phyloP scores from a whole-genome alignment of 129 eudicot species.

The Chrysanthemum seticuspe region DNA sequence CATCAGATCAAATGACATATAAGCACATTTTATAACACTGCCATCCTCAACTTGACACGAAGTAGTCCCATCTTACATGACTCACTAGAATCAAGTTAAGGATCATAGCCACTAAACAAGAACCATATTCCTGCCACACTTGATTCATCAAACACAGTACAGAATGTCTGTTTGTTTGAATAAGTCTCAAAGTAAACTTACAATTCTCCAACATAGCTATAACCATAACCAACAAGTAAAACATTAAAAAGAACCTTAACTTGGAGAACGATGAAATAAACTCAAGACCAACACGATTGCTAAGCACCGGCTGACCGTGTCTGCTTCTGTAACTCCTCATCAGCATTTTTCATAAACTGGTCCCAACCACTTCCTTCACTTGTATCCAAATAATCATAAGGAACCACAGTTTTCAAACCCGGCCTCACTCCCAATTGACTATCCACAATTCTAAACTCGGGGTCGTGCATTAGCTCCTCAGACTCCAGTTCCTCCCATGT shows the following conservation, averaged over 20 bases:
- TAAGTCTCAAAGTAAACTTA: background rate
- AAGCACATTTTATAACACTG: no score
- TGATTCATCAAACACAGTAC: no score
- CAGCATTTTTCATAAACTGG: constrained; percentile 77
- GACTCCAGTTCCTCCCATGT: constrained; percentile 76
- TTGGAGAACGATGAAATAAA: background rate
- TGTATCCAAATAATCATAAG: constrained; percentile 90
- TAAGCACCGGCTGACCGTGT: constrained; percentile 48
- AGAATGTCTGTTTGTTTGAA: no score
- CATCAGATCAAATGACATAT: no score
- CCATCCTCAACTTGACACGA: no score
- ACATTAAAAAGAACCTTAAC: background rate
- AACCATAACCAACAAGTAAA: background rate
- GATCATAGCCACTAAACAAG: no score
- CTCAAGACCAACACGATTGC: background rate
- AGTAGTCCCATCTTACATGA: no score
- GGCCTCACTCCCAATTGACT: constrained; percentile 78
- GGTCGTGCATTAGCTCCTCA: constrained; percentile 1
- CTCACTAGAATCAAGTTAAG: no score
- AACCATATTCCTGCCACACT: no score
- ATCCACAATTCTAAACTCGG: constrained; percentile 72
- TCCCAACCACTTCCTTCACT: constrained; percentile 99
- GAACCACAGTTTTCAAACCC: constrained; percentile 92
- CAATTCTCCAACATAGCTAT: background rate
- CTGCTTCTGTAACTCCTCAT: constrained; percentile 62